Conservation (phyloP, 805 yeast genomes). For the Candida krabiensis region DNA sequence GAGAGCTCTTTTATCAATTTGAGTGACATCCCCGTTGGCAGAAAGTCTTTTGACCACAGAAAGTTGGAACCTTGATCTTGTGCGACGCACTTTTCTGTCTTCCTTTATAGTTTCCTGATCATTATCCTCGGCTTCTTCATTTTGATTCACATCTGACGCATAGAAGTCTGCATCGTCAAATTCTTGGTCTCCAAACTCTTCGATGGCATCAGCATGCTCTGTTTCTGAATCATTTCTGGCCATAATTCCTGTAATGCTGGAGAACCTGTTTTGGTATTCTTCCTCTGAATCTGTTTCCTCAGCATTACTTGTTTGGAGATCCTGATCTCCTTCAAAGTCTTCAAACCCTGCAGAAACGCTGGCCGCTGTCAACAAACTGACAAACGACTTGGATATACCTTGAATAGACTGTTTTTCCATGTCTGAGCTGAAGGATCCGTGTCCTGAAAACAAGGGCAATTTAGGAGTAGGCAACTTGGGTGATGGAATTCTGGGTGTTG, state of each 20-base stretch:
- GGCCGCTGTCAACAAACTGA: conserved; percentile 56
- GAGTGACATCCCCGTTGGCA: conserved; percentile 11
- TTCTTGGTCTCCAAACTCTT: conserved; percentile 5
- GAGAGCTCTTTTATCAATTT: conserved; percentile 31
- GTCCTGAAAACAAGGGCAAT: conserved; percentile 7
- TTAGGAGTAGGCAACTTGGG: conserved; percentile 9
- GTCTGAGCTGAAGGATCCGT: conserved; percentile 10
- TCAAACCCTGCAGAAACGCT: conserved; percentile 48
- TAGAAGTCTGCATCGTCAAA: not conserved
- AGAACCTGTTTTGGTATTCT: no score
- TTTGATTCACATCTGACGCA: not conserved
- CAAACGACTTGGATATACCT: conserved; percentile 52
- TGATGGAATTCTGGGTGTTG: not conserved
- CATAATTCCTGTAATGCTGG: not conserved
- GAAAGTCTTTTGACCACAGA: conserved; percentile 33
- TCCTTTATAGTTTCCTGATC: conserved; percentile 1
- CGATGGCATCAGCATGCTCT: conserved; percentile 7
- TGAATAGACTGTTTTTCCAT: conserved; percentile 26
- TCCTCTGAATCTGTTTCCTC: conserved; percentile 27
- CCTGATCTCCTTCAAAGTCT: conserved; percentile 33
- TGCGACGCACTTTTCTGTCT: conserved; percentile 12
- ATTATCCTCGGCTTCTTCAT: conserved; percentile 9
- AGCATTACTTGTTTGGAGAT: conserved; percentile 25
- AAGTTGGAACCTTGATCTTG: conserved; percentile 31
- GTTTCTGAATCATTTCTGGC: conserved; percentile 4